These are phyloP conservation scores for Fusarium miscanthi DNA, from an alignment of 2,329 filamentous ascomycete species.

Conservation along the genomic window DNA sequence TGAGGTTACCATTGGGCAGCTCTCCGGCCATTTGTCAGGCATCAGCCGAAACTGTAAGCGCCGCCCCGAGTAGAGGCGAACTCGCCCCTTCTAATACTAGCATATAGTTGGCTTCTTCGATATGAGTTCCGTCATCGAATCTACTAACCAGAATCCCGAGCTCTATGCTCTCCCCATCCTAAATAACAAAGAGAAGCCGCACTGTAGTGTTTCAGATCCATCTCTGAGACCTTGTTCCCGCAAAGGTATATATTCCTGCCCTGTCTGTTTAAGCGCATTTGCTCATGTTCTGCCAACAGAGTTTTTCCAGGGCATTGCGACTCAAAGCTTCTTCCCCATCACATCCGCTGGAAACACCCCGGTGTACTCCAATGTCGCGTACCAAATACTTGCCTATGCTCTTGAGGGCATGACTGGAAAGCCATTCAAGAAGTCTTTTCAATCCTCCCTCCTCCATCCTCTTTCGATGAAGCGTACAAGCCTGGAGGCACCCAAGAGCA, in stretches of 20 bases:
- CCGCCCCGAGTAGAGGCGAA: accelerated
- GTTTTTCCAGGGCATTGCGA: neutral
- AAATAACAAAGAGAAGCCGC: neutral
- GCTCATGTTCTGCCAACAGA: neutral
- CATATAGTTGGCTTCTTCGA: neutral
- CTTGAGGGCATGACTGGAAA: slow-evolving; percentile 7
- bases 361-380: slow-evolving; percentile 10
- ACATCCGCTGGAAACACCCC: slow-evolving; percentile 6
- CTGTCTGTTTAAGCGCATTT: accelerated
- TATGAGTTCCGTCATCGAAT: neutral
- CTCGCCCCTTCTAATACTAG: neutral
- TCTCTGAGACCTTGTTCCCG: neutral
- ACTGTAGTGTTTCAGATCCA: neutral
- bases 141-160: neutral
- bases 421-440: neutral
- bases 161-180: neutral
- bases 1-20: slow-evolving; percentile 1
- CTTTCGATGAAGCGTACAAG: neutral
- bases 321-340: neutral
- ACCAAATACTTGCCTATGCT: slow-evolving; percentile 17
- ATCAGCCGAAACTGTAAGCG: neutral
- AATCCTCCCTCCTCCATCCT: neutral
- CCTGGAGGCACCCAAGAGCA: neutral
- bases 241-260: neutral
- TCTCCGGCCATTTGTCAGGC: slow-evolving; percentile 1